These are phyloP conservation scores for Trametes villosa DNA, from an alignment of 768 basidiomycete species.

Conservation along the genomic window DNA sequence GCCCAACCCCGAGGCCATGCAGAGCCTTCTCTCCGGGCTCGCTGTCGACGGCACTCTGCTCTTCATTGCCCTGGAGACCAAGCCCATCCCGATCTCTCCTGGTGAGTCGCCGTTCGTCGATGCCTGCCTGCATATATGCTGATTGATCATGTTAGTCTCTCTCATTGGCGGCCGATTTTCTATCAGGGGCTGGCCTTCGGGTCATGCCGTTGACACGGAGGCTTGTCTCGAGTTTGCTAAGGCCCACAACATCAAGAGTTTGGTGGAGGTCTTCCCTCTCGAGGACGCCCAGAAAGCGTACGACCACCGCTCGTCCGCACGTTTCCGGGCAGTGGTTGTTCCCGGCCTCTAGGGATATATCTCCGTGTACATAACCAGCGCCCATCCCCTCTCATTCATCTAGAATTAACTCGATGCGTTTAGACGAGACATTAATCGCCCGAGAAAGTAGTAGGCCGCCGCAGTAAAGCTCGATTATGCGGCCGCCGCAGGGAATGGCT, in stretches of 20 bases:
- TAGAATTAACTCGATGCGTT: too few relatives aligned
- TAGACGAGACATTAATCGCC: too few relatives aligned
- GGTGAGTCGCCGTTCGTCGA: slow-evolving; percentile 12
- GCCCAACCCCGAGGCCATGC: slow-evolving; percentile 27
- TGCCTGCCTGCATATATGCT: background rate
- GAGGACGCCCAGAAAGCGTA: slow-evolving; percentile 32
- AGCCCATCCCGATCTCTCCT: slow-evolving; percentile 23
- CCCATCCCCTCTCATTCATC: too few relatives aligned
- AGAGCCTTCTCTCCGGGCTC: slow-evolving; percentile 27
- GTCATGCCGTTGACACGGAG: slow-evolving; percentile 28
- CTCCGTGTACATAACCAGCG: too few relatives aligned
- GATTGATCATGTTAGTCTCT: slow-evolving; percentile 1
- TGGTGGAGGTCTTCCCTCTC: slow-evolving; percentile 31
- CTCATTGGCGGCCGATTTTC: slow-evolving; percentile 28
- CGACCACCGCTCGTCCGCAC: slow-evolving; percentile 23
- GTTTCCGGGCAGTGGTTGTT: slow-evolving; percentile 30
- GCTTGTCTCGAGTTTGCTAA: slow-evolving; percentile 25
- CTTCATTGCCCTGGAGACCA: slow-evolving; percentile 23
- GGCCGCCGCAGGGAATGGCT: too few relatives aligned
- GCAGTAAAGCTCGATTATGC: too few relatives aligned
- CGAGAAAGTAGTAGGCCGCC: too few relatives aligned
- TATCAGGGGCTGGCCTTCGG: slow-evolving; percentile 31
- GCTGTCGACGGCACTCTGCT: slow-evolving; percentile 28
- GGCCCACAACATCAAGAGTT: slow-evolving; percentile 24
- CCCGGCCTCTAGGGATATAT: slow-evolving; percentile 9